Evolutionary conservation across 805 yeast genomes (phyloP), one percentile per base, ranked within the genome.

Genomic region (Hanseniaspora taiwanica): DNA sequence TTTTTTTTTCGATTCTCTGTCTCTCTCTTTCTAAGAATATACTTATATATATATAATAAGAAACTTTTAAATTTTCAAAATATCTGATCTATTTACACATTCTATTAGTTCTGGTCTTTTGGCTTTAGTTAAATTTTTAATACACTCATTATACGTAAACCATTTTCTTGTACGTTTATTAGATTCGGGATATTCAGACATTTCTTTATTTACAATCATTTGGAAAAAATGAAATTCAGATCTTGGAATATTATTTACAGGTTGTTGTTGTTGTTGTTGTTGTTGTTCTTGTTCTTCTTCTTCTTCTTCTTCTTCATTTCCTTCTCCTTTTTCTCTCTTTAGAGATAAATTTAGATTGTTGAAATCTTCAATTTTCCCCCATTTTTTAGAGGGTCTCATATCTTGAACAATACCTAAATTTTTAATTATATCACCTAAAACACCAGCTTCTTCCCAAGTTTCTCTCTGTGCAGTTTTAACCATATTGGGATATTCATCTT

Each of bases 371-470:
- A 44, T 24, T 13, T 37, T 52, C 32, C 59, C 60, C 70, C 70
- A 69, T 18, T 60, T 55, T 49, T 69, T 65, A 13, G 70, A 68
- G 3, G 73, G 71, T 42, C 77, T 56, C 56, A 56, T 53, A 47
- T 87, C 96, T 36, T 70, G 71, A 20, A 82, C 78, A 1, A 72
- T 64, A 0, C 89, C 93, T 33, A 89, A 61, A 43, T 67, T 66
- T 32, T 54, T 49, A 3, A 65, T 51, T 3, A 86, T 66, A 14
- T 56, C 62, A 6, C 96, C 95, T 27, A 70, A 71, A 19, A 82
- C 82, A 0, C 98, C 98, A 0, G 94, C 91, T 61, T 91, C 98
- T 58, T 91, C 98, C 98, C 98, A 91, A 0, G 94, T 83, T 55
- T 91, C 98, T 44, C 98, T 67, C 14, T 70, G 64, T 0, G 96